Percentiles rank a stretch among this genome's conserved stretches.
phyloP scores from a whole-genome alignment of 2,329 filamentous ascomycete species.

The Paracorniculantispora psalliotae region DNA sequence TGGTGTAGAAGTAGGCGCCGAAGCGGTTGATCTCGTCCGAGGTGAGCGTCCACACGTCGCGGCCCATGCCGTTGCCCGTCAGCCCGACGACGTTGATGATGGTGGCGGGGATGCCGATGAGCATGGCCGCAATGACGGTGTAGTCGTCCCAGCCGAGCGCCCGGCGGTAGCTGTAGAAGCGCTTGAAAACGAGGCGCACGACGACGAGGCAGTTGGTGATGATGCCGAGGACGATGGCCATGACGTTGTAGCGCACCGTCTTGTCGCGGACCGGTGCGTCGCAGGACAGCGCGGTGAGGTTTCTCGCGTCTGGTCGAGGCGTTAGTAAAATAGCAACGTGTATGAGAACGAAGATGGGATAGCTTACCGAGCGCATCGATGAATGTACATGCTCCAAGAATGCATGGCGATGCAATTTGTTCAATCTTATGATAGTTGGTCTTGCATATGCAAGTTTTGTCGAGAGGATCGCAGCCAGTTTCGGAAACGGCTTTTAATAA shows the following conservation, averaged over 20 bases:
- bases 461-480: background rate
- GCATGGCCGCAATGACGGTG: constrained; percentile 27
- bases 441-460: constrained; percentile 11
- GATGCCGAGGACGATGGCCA: constrained; percentile 30
- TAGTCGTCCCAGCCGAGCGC: constrained; percentile 37
- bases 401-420: constrained; percentile 19
- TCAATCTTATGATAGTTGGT: constrained; percentile 17
- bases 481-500: constrained; percentile 2
- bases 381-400: constrained; percentile 20
- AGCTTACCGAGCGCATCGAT: constrained; percentile 23
- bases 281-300: constrained; percentile 24
- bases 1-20: constrained; percentile 37
- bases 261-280: constrained; percentile 26
- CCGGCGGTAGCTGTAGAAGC: constrained; percentile 29
- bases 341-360: too few species aligned
- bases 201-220: constrained; percentile 36
- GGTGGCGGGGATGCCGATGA: constrained; percentile 26
- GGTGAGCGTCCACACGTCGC: constrained; percentile 48
- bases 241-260: constrained; percentile 28
- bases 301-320: constrained; percentile 15
- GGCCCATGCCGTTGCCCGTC: constrained; percentile 40
- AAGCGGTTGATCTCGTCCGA: constrained; percentile 39
- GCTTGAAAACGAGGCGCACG: constrained; percentile 35
- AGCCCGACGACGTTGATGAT: constrained; percentile 29
- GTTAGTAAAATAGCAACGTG: background rate